These are phyloP conservation scores for Cladophialophora exuberans DNA, from an alignment of 2,329 filamentous ascomycete genomes.

Conservation along the genomic window DNA sequence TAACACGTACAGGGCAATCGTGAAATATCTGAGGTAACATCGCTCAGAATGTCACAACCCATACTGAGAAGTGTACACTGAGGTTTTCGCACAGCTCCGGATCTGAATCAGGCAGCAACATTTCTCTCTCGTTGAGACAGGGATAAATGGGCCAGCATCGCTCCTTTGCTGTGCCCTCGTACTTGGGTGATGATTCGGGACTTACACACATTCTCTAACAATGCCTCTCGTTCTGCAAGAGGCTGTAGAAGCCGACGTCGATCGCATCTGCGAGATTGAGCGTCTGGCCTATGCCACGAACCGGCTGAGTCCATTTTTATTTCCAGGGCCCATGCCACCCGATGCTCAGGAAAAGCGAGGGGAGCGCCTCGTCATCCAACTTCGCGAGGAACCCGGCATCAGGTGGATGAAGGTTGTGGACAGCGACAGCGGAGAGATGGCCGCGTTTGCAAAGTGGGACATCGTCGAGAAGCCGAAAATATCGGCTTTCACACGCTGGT, in stretches of 20 bases:
- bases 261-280: constrained; percentile 25
- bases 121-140: too few relatives aligned
- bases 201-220: neutral
- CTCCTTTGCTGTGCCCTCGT: too few relatives aligned
- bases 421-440: constrained; percentile 46
- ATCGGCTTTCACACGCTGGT: constrained; percentile 32
- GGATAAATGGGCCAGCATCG: too few relatives aligned
- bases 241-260: constrained; percentile 21
- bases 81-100: neutral
- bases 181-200: neutral
- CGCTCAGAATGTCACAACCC: neutral
- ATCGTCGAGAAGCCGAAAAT: constrained; percentile 37
- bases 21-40: constrained; percentile 1
- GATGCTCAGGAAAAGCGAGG: constrained; percentile 44
- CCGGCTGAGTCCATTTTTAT: constrained; percentile 30
- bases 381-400: constrained; percentile 41
- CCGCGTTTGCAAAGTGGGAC: constrained; percentile 55
- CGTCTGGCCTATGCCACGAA: constrained; percentile 26
- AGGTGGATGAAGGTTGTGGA: constrained; percentile 56
- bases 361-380: constrained; percentile 41
- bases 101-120: neutral
- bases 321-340: constrained; percentile 33
- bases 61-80: neutral
- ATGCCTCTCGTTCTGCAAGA: constrained; percentile 25
- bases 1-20: neutral